Percentiles rank a stretch among this genome's conserved stretches.
Evolutionary conservation across 208 protist genomes (phyloP).

Genomic region (Crithidia thermophila): DNA sequence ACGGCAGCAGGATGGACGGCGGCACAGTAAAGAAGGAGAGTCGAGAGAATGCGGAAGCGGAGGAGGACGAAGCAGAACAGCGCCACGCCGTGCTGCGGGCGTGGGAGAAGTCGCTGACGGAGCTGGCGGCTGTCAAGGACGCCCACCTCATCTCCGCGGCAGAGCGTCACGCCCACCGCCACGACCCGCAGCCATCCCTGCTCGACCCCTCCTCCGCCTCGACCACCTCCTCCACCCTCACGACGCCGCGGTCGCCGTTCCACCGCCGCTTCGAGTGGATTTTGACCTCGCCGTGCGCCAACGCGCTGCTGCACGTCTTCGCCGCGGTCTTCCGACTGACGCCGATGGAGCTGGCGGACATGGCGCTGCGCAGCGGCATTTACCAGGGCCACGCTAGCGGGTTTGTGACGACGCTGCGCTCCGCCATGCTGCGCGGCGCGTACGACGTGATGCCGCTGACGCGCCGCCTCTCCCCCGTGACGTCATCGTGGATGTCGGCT

Average conservation of each 20-base stretch:
- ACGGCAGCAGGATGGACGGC: too few relatives aligned
- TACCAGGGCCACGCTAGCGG: conserved; percentile 56
- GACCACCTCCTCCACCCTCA: conserved; percentile 18
- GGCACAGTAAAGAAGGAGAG: neutral
- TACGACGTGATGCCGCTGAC: conserved; percentile 72
- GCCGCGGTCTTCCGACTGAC: conserved; percentile 56
- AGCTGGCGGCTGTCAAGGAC: conserved; percentile 24
- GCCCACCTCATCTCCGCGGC: conserved; percentile 8
- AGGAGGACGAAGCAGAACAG: neutral
- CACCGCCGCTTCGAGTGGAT: conserved; percentile 42
- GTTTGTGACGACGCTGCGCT: conserved; percentile 49
- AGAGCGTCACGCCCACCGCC: conserved; percentile 24
- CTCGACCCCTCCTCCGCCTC: too few relatives aligned
- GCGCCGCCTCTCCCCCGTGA: conserved; percentile 65
- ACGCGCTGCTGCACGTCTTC: conserved; percentile 78
- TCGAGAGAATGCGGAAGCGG: neutral
- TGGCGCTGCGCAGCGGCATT: conserved; percentile 66
- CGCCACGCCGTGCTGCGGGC: conserved; percentile 3
- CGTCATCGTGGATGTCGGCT: conserved; percentile 56
- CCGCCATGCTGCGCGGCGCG: conserved; percentile 37
- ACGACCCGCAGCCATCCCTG: too few relatives aligned
- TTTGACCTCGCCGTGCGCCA: conserved; percentile 70
- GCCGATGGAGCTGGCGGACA: conserved; percentile 67
- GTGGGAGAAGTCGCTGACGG: conserved; percentile 29
- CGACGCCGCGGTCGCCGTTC: conserved; percentile 45